Evolutionary conservation across 2,329 filamentous ascomycete species (phyloP).

Genomic region (Ambrosiella xylebori): DNA sequence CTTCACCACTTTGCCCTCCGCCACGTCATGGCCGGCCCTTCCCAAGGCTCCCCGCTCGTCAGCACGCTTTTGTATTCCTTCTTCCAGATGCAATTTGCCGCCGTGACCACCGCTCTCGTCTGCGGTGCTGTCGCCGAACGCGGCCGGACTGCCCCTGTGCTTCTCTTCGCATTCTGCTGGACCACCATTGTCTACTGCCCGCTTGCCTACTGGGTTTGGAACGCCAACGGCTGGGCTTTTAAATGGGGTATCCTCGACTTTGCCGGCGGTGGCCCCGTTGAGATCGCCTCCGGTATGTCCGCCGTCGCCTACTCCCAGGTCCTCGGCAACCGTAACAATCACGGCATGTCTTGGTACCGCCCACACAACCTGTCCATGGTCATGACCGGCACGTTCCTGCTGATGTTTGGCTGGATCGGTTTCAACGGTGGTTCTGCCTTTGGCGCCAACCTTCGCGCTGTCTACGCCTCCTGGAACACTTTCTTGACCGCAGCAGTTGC

Average conservation of each 20-base stretch:
- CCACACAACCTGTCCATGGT: slow-evolving; percentile 98
- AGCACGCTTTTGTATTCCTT: slow-evolving; percentile 85
- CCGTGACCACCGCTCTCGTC: slow-evolving; percentile 77
- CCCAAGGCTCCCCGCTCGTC: slow-evolving; percentile 72
- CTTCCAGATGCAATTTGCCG: slow-evolving; percentile 98
- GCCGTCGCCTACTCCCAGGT: slow-evolving; percentile 92
- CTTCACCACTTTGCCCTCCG: slow-evolving; percentile 75
- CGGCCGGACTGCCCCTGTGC: slow-evolving; percentile 75
- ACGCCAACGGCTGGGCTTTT: slow-evolving; percentile 81
- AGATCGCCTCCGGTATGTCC: slow-evolving; percentile 85
- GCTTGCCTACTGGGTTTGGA: slow-evolving; percentile 93
- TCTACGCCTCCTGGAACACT: slow-evolving; percentile 96
- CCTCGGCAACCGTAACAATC: slow-evolving; percentile 88
- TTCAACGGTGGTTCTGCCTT: slow-evolving; percentile 97
- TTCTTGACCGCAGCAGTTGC: slow-evolving; percentile 87
- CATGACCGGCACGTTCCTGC: slow-evolving; percentile 81
- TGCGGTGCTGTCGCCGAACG: slow-evolving; percentile 88
- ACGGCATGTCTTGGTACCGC: slow-evolving; percentile 99
- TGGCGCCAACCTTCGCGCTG: slow-evolving; percentile 81
- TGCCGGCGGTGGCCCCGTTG: slow-evolving; percentile 89
- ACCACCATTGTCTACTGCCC: slow-evolving; percentile 96
- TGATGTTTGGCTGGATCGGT: slow-evolving; percentile 97
- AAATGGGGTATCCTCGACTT: slow-evolving; percentile 89
- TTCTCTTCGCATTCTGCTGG: slow-evolving; percentile 95
- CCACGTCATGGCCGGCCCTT: slow-evolving; percentile 69